phyloP scores from a whole-genome alignment of 139 green algal genomes.

The Pleodorina starrii region DNA sequence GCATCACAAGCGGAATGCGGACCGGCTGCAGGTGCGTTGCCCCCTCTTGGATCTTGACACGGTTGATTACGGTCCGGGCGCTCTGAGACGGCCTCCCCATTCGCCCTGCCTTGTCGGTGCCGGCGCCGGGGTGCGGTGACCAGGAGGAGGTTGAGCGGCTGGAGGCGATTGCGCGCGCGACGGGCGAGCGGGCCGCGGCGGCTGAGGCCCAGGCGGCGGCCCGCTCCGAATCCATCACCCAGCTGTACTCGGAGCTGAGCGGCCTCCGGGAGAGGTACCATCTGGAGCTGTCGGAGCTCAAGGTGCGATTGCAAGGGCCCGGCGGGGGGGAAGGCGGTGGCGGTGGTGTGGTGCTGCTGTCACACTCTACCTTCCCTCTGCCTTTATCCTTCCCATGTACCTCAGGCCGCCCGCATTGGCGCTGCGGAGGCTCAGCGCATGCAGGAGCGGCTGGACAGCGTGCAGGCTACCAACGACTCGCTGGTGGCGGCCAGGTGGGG shows the following conservation, averaged over 20 bases:
- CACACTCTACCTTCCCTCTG: not conserved
- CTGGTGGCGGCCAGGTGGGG: constrained; percentile 44
- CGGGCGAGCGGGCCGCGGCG: constrained; percentile 48
- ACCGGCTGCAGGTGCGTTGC: constrained; percentile 37
- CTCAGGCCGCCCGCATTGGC: constrained; percentile 29
- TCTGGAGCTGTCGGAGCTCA: constrained; percentile 57
- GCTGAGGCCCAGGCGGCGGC: constrained; percentile 26
- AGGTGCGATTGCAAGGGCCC: constrained; percentile 13
- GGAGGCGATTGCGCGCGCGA: constrained; percentile 35
- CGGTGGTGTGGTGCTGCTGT: not conserved
- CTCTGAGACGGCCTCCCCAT: not conserved
- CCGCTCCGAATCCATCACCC: constrained; percentile 2
- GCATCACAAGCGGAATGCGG: constrained; percentile 44
- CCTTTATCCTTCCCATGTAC: not conserved
- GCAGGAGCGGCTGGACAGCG: constrained; percentile 50
- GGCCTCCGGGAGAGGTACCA: constrained; percentile 54
- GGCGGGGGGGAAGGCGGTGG: not conserved
- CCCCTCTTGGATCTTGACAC: not conserved
- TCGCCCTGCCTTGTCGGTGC: too few relatives aligned
- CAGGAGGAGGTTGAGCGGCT: constrained; percentile 53
- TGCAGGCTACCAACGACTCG: constrained; percentile 33
- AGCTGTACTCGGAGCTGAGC: constrained; percentile 51
- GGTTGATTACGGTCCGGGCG: not conserved
- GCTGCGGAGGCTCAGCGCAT: constrained; percentile 43
- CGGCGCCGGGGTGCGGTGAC: not conserved